Evolutionary conservation across 345 rosid genomes (phyloP).

Genomic region (Eucalyptus cloeziana): DNA sequence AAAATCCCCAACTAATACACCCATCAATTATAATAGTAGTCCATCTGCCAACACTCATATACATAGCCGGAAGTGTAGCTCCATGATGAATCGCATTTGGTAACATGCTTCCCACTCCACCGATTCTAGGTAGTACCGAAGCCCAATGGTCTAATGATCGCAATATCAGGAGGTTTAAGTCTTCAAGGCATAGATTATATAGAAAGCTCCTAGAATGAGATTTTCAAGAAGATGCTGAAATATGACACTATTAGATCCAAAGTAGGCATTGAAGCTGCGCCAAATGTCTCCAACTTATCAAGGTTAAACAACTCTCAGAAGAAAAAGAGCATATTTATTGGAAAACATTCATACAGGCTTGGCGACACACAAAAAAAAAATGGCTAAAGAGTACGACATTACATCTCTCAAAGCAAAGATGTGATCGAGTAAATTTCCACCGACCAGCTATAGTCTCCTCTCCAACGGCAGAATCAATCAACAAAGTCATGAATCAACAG

Average conservation of each 20-base stretch:
- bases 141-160: not conserved
- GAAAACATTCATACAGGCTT: not conserved
- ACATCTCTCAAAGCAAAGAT: not conserved
- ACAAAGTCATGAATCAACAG: constrained; percentile 22
- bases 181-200: not conserved
- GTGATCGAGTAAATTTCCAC: not conserved
- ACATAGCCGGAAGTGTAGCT: not conserved
- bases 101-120: not conserved
- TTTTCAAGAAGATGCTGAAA: not conserved
- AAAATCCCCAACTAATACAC: accelerated
- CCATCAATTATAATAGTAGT: not conserved
- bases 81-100: not conserved
- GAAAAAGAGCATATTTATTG: not conserved
- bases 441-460: not conserved
- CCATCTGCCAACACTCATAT: not conserved
- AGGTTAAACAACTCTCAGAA: not conserved
- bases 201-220: not conserved
- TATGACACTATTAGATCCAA: not conserved
- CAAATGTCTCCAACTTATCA: not conserved
- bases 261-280: not conserved
- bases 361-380: not conserved
- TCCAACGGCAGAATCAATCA: not conserved
- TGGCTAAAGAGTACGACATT: not conserved
- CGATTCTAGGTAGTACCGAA: not conserved
- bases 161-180: not conserved